Evolutionary conservation across 768 basidiomycete species (phyloP).

Genomic region (Sistotremastrum niveocremeum): DNA sequence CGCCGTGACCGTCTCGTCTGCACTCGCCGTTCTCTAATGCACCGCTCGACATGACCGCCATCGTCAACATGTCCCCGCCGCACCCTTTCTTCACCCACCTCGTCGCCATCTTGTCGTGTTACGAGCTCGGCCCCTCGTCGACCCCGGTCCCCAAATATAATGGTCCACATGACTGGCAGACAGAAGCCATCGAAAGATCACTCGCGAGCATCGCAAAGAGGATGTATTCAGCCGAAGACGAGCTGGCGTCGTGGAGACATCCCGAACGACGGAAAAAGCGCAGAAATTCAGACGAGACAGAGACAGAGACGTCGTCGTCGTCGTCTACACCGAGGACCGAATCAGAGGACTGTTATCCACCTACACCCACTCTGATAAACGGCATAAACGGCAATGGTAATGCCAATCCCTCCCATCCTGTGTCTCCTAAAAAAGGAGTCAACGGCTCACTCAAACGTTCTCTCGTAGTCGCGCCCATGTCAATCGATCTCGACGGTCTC

Average conservation of each 20-base stretch:
- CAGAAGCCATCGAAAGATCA: conserved; percentile 40
- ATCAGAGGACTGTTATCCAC: neutral
- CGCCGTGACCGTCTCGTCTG: too few relatives aligned
- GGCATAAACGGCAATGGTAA: neutral
- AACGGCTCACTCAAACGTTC: too few relatives aligned
- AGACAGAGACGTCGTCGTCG: neutral
- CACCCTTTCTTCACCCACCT: conserved; percentile 40
- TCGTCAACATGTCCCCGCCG: conserved; percentile 4
- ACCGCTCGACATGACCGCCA: neutral
- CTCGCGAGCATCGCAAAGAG: conserved; percentile 36
- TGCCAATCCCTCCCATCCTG: too few relatives aligned
- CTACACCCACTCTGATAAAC: conserved; percentile 1
- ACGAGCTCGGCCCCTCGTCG: conserved; percentile 38
- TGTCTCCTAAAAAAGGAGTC: too few relatives aligned
- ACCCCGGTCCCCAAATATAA: conserved; percentile 39
- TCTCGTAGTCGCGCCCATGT: conserved; percentile 19
- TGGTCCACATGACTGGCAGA: conserved; percentile 45
- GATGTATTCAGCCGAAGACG: conserved; percentile 43
- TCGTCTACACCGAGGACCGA: neutral
- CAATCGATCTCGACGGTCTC: conserved; percentile 40
- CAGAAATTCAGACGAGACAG: neutral
- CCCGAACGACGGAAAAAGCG: conserved; percentile 2
- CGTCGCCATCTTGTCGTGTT: conserved; percentile 42
- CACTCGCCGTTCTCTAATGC: neutral
- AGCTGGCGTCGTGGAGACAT: conserved; percentile 17